Evolutionary conservation across 257 asterid genomes (phyloP).

Genomic region (Penstemon newberryi): DNA sequence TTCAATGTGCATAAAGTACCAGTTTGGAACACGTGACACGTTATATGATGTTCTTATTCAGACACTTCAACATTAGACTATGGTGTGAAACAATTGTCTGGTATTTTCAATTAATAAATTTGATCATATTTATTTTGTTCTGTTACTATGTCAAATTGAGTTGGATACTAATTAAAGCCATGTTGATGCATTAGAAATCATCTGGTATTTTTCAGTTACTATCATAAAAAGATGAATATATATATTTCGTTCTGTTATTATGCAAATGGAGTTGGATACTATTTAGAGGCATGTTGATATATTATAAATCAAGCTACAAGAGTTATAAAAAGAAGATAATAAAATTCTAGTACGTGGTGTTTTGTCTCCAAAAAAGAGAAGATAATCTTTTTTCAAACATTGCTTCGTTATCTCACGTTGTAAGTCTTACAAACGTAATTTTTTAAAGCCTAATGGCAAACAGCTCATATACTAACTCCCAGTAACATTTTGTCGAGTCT

Average conservation of each 20-base stretch:
- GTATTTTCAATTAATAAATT: background rate
- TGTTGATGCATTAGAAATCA: background rate
- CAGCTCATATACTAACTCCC: background rate
- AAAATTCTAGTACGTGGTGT: too few species aligned
- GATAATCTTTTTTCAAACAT: background rate
- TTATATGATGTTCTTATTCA: background rate
- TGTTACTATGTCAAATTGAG: conserved; percentile 3
- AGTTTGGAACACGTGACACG: conserved; percentile 3
- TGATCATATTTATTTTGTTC: background rate
- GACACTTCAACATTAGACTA: conserved; percentile 1
- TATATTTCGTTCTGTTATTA: background rate
- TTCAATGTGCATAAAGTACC: background rate
- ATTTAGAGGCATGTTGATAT: background rate
- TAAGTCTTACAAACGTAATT: background rate
- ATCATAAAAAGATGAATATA: background rate
- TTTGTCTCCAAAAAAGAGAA: too few species aligned
- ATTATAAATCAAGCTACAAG: background rate
- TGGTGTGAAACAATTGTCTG: conserved; percentile 4
- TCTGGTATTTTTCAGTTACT: background rate
- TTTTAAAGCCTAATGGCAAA: background rate
- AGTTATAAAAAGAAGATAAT: background rate
- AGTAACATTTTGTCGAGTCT: background rate
- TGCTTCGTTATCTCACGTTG: background rate
- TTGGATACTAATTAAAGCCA: background rate
- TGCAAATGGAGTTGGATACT: background rate